Conservation (phyloP, 163 green algal species). For the Scenedesmus sp. region DNA sequence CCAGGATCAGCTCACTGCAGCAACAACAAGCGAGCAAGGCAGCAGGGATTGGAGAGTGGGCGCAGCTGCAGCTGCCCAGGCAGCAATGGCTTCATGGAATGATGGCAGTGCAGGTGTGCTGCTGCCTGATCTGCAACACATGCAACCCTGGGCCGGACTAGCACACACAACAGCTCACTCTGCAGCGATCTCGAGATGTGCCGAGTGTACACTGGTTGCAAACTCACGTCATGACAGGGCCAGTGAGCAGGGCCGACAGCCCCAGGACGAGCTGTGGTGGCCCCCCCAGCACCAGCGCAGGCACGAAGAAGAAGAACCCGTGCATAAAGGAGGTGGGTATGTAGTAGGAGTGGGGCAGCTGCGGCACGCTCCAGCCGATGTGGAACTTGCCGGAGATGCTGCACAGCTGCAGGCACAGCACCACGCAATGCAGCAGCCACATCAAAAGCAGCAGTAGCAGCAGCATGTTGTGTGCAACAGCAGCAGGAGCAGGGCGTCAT, state of each 20-base stretch:
- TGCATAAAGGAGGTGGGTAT: slow-evolving; percentile 28
- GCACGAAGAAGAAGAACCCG: slow-evolving; percentile 44
- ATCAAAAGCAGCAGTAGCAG: neutral
- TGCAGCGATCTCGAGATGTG: neutral
- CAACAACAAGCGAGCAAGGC: neutral
- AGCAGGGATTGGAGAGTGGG: neutral
- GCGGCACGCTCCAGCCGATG: slow-evolving; percentile 33
- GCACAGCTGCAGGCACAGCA: neutral
- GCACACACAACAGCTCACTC: neutral
- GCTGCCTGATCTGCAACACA: too few species aligned
- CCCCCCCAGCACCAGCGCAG: slow-evolving; percentile 24
- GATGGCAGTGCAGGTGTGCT: too few species aligned
- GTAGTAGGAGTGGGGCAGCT: slow-evolving; percentile 34
- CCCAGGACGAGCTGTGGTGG: neutral
- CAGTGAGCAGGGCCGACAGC: neutral
- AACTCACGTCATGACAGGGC: slow-evolving; percentile 21
- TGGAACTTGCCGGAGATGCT: slow-evolving; percentile 31
- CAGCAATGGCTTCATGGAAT: too few species aligned
- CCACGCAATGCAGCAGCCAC: neutral
- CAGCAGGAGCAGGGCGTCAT: too few species aligned
- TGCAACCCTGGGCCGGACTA: neutral
- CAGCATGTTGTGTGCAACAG: neutral
- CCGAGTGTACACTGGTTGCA: too few species aligned
- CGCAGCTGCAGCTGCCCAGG: neutral
- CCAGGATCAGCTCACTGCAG: slow-evolving; percentile 7